Conservation (phyloP, 164 flowering plant species). For the Vitis cinerea region DNA sequence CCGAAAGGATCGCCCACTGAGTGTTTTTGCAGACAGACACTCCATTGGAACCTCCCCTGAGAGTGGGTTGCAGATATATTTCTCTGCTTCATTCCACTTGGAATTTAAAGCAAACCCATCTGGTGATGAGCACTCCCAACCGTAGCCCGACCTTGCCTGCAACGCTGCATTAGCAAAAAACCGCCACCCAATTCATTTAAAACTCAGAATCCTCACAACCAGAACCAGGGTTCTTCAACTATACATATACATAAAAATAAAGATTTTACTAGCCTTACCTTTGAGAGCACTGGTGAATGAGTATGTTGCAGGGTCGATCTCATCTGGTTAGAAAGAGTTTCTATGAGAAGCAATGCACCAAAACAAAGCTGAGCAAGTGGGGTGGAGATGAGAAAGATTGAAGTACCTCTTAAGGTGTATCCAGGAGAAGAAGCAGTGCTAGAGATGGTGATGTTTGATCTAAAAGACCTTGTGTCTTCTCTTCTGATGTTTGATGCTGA, state of each 20-base stretch:
- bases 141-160: constrained; percentile 55
- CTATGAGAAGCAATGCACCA: too few species aligned
- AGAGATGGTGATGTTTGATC: constrained; percentile 61
- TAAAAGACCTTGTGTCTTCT: constrained; percentile 66
- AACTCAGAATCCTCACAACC: not conserved
- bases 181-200: not conserved
- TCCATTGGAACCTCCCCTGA: constrained; percentile 89
- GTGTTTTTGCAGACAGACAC: constrained; percentile 79
- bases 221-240: not conserved
- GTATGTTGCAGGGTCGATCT: constrained; percentile 81
- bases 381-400: not conserved
- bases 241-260: too few species aligned
- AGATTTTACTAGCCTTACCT: constrained; percentile 33
- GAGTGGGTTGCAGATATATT: constrained; percentile 78
- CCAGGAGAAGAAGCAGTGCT: constrained; percentile 95
- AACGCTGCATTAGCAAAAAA: constrained; percentile 43
- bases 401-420: constrained; percentile 55
- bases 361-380: not conserved
- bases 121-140: constrained; percentile 68
- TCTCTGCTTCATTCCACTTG: constrained; percentile 94
- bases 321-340: constrained; percentile 36
- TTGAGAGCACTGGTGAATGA: constrained; percentile 76
- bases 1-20: constrained; percentile 52
- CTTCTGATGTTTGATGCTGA: constrained; percentile 65
- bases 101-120: constrained; percentile 73